These are phyloP conservation scores for Fusarium humuli DNA, from an alignment of 2,329 filamentous ascomycete species.

Conservation along the genomic window DNA sequence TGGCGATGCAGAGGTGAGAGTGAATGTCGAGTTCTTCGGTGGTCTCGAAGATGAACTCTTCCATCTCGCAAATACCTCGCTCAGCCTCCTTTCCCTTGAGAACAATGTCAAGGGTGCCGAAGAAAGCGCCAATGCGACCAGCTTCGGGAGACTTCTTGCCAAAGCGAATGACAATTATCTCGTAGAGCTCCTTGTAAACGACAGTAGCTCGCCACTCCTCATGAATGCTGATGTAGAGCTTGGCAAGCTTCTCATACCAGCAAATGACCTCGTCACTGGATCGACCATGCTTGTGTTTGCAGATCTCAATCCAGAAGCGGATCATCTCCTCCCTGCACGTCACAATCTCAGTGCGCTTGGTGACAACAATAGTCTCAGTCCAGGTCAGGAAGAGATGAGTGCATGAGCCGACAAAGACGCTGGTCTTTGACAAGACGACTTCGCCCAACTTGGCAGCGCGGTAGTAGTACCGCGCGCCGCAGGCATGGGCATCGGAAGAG, in stretches of 20 bases:
- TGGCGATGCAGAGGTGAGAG: constrained; percentile 50
- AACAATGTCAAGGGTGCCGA: constrained; percentile 52
- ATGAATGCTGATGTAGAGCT: constrained; percentile 52
- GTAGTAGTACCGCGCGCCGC: constrained; percentile 52
- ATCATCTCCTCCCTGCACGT: constrained; percentile 55
- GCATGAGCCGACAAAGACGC: constrained; percentile 51
- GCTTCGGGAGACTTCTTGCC: constrained; percentile 51
- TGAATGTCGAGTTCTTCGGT: constrained; percentile 51
- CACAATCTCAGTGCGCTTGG: constrained; percentile 51
- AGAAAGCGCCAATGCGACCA: constrained; percentile 46
- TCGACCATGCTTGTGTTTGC: constrained; percentile 50
- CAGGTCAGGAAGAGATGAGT: constrained; percentile 51
- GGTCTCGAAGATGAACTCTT: constrained; percentile 52
- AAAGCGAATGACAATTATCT: constrained; percentile 49
- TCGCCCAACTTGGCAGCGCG: constrained; percentile 50
- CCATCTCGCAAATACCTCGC: constrained; percentile 48
- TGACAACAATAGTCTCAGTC: constrained; percentile 52
- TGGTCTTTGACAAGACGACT: constrained; percentile 48
- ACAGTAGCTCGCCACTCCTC: constrained; percentile 51
- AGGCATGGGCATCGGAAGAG: constrained; percentile 35
- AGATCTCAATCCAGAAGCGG: constrained; percentile 53
- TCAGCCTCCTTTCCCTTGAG: constrained; percentile 46
- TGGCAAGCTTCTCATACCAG: constrained; percentile 53
- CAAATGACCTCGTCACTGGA: constrained; percentile 52
- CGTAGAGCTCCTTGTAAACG: constrained; percentile 51